phyloP scores from a whole-genome alignment of 352 stramenopile species.

The Phytophthora sansomeana region DNA sequence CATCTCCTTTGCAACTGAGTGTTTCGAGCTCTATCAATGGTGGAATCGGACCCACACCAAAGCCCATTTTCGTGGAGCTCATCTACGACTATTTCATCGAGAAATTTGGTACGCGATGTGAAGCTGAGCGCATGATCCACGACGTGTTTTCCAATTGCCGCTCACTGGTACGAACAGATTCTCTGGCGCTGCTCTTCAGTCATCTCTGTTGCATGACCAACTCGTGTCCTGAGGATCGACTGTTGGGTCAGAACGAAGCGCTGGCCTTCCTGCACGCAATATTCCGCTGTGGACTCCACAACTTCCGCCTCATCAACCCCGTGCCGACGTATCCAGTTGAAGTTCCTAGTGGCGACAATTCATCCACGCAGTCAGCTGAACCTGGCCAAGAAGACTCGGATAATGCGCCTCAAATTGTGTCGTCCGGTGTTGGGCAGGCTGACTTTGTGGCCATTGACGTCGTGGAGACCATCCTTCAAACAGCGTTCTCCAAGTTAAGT shows the following conservation, averaged over 20 bases:
- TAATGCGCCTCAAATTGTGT: background rate
- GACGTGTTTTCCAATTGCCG: constrained; percentile 88
- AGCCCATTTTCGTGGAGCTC: constrained; percentile 72
- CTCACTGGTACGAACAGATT: constrained; percentile 40
- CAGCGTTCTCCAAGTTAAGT: constrained; percentile 58
- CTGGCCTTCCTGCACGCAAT: constrained; percentile 66
- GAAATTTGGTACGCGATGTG: constrained; percentile 71
- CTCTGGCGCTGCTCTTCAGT: constrained; percentile 69
- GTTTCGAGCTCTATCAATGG: constrained; percentile 51
- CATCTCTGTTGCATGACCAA: constrained; percentile 79
- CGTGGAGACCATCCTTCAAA: constrained; percentile 54
- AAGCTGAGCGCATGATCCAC: constrained; percentile 84
- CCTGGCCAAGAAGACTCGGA: background rate
- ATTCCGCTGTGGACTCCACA: constrained; percentile 68
- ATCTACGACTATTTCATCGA: constrained; percentile 82
- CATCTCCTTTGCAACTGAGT: constrained; percentile 31
- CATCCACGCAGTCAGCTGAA: background rate
- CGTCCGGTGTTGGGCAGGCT: background rate
- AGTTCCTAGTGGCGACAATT: background rate
- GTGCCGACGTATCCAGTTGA: background rate
- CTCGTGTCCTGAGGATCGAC: constrained; percentile 56
- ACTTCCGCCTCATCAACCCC: constrained; percentile 59
- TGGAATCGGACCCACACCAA: constrained; percentile 63
- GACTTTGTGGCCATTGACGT: constrained; percentile 51
- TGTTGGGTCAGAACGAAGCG: constrained; percentile 78